Percentiles rank a stretch among this genome's conserved stretches.
phyloP scores from a whole-genome alignment of 2,329 filamentous ascomycete species.

The Arachnomyces sp. region DNA sequence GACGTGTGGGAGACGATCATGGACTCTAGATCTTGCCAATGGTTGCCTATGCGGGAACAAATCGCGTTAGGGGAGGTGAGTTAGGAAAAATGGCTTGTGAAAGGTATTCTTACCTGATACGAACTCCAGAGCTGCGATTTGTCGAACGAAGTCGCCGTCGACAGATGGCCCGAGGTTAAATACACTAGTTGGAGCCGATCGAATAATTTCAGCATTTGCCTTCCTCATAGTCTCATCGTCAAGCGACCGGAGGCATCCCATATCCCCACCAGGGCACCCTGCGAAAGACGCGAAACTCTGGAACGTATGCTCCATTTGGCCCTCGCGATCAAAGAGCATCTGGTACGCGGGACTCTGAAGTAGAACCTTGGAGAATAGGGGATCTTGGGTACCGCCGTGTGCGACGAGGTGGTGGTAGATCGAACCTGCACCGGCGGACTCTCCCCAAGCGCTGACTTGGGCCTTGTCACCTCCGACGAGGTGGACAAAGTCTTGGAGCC shows the following conservation, averaged over 20 bases:
- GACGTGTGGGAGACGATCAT: conserved; percentile 27
- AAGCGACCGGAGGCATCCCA: conserved; percentile 24
- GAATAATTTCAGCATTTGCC: conserved; percentile 21
- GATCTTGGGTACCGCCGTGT: conserved; percentile 35
- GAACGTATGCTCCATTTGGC: conserved; percentile 19
- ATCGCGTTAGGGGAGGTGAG: background rate
- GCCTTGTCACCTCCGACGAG: conserved; percentile 41
- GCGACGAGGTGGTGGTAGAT: conserved; percentile 45
- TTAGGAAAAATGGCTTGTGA: no score
- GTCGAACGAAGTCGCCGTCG: conserved; percentile 25
- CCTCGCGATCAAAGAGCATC: conserved; percentile 15
- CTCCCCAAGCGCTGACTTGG: conserved; percentile 42
- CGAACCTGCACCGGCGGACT: conserved; percentile 44
- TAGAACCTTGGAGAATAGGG: conserved; percentile 34
- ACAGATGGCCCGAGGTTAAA: conserved; percentile 26
- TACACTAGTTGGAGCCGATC: conserved; percentile 17
- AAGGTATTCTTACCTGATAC: conserved; percentile 14
- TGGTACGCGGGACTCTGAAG: conserved; percentile 25
- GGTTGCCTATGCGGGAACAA: conserved; percentile 26
- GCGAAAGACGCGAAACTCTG: conserved; percentile 18
- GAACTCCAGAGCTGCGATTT: conserved; percentile 26
- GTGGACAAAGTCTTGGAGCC: conserved; percentile 41
- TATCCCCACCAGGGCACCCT: conserved; percentile 25
- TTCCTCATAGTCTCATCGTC: conserved; percentile 15
- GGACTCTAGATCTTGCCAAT: conserved; percentile 23